These are phyloP conservation scores for Cyberlindnera suaveolens DNA, from an alignment of 805 yeast species.

Conservation along the genomic window DNA sequence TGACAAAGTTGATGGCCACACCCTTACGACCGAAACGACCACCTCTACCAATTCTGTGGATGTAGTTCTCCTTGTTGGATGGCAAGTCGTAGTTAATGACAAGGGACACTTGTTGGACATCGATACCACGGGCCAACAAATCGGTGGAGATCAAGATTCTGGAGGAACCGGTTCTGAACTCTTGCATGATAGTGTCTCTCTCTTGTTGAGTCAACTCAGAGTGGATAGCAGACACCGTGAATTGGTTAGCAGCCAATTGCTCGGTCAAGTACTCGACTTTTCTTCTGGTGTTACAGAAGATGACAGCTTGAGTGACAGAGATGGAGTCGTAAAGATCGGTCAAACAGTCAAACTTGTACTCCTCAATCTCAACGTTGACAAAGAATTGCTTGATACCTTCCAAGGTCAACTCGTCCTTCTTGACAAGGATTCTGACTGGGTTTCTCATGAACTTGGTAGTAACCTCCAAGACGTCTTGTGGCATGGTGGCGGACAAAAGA, in stretches of 20 bases:
- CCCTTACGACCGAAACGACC: slow-evolving; percentile 99
- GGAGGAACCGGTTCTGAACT: slow-evolving; percentile 90
- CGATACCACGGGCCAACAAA: slow-evolving; percentile 96
- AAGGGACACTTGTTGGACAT: slow-evolving; percentile 93
- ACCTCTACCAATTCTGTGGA: slow-evolving; percentile 97
- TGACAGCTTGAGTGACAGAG: slow-evolving; percentile 95
- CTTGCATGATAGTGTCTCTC: slow-evolving; percentile 92
- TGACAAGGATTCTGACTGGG: slow-evolving; percentile 90
- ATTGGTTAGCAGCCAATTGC: slow-evolving; percentile 68
- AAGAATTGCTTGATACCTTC: slow-evolving; percentile 94
- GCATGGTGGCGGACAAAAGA: slow-evolving; percentile 91
- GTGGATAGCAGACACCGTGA: slow-evolving; percentile 92
- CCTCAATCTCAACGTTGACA: slow-evolving; percentile 88
- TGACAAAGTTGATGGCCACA: slow-evolving; percentile 91
- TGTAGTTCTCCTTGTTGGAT: slow-evolving; percentile 83
- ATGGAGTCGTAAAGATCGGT: slow-evolving; percentile 93
- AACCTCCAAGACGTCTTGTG: slow-evolving; percentile 84
- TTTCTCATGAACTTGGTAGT: slow-evolving; percentile 91
- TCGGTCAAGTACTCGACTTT: slow-evolving; percentile 88
- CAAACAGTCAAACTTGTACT: slow-evolving; percentile 89
- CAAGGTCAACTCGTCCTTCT: slow-evolving; percentile 90
- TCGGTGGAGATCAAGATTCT: slow-evolving; percentile 91
- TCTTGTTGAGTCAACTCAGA: slow-evolving; percentile 94
- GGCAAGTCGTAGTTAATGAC: slow-evolving; percentile 95
- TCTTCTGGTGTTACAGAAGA: slow-evolving; percentile 92